Evolutionary conservation across 1,139 yeast species (phyloP), one percentile per base, ranked within the genome.

Genomic region (Candida tropicalis): DNA sequence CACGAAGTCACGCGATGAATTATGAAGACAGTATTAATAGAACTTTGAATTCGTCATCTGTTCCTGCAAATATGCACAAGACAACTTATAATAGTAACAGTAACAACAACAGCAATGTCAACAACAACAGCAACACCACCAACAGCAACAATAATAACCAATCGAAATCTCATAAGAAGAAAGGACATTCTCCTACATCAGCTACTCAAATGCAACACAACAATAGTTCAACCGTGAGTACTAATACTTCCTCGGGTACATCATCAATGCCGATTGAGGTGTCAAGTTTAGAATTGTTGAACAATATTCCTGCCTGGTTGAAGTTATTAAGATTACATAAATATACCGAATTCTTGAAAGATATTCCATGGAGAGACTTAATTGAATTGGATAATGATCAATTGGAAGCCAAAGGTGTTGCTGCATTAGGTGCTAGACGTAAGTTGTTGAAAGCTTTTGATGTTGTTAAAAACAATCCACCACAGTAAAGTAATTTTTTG

Each of bases 351-450:
- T 85, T 87, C 45, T 73, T 93, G 52, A 81, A 84, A 59, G 84
- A 82, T 52, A 71, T 84, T 51, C 75, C 78, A 23, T 93, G 99
- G 99, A 72, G 76, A 49, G 87, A 86, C 40, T 74, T 93, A 68
- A 78, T 93, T 45, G 81, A 79, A 54, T 71, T 87, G 52, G 74
- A 73, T 48, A 97, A 91, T 57, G 77, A 67, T 3, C 79, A 81
- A 45, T 73, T 95, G 56, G 91, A 85, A 54, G 74, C 75, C 4
- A 76, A 82, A 47, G 99, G 99, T 5, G 97, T 93, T 38, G 79
- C 82, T 52, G 98, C 99, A 0, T 75, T 93, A 52, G 99, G 99
- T 6, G 99, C 99, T 1, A 76, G 99, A 52, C 79, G 97, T 48
- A 93, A 93, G 65, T 76, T 93, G 60, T 69, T 93, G 56, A 93